Evolutionary conservation across 306 rosid species (phyloP).

Genomic region (Styphnolobium japonicum): DNA sequence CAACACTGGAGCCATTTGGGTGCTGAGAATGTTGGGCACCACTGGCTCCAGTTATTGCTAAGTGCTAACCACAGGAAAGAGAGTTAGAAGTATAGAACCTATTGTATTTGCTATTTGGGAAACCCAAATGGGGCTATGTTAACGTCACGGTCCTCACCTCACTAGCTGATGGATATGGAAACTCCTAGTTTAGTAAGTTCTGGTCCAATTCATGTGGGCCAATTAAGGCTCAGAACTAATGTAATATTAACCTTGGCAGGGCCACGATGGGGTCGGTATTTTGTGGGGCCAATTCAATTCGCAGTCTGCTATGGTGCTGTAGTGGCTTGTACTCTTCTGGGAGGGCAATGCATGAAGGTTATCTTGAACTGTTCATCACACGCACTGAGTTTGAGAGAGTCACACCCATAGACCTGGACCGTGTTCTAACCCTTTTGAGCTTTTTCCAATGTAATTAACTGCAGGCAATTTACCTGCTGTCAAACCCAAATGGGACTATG

Average conservation of each 20-base stretch:
- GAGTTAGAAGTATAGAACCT: too few species aligned
- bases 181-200: not conserved
- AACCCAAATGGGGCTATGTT: not conserved
- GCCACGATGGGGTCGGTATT: conserved; percentile 67
- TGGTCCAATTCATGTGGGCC: not conserved
- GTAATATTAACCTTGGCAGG: conserved; percentile 33
- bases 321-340: conserved; percentile 55
- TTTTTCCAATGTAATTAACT: not conserved
- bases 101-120: not conserved
- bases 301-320: conserved; percentile 70
- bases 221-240: not conserved
- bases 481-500: conserved; percentile 54
- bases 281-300: conserved; percentile 73
- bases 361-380: not conserved
- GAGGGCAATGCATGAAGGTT: conserved; percentile 90
- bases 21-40: not conserved
- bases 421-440: not conserved
- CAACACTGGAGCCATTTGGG: not conserved
- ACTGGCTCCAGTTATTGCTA: not conserved
- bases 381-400: too few species aligned
- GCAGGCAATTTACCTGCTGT: conserved; percentile 64
- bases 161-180: not conserved
- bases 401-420: not conserved
- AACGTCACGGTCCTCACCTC: not conserved
- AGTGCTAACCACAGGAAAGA: too few species aligned